Base-by-base conservation (phyloP, 2,329 filamentous ascomycete species). In the Paecilomyces dactylethromorphus region DNA sequence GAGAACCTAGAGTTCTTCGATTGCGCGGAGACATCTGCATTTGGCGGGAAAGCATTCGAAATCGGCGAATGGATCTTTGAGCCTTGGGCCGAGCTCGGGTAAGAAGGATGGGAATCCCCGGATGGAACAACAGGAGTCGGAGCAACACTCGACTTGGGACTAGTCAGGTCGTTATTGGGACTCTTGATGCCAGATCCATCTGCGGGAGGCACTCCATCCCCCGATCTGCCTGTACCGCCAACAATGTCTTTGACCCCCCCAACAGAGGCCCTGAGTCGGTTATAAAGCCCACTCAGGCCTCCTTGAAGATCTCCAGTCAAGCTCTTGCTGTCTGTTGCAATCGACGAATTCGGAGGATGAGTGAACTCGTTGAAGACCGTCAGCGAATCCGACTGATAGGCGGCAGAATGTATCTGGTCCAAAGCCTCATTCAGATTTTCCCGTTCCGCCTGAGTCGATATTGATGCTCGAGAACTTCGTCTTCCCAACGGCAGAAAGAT, bases 361-460 rank as follows among this genome's bases (percentile, higher is more conserved):
- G 89, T 90, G 68, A 96, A 92, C 69, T 97, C 92, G 75, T 95
- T 95, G 76, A 97, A 97, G 8, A 92, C 95, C 2, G 93, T 97
- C 54, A 97, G 81, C 33, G 87, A 85, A 62, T 89, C 89, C 33
- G 90, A 90, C 71, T 90, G 89, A 69, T 90, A 95, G n/a, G 92
- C 92, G 5, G 90, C 87, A 55, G 82, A 91, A 74, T 97, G 93
- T 65, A 97, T 96, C 67, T 90, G 87, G 74, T 96, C 89, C 61
- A 97, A 85, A 18, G 88, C 84, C 62, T 91, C 85, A 33, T 89
- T 86, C 39, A 93, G 81, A 59, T 90, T 87, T 62, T 91, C 89
- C 69, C 85, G 89, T 71, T 92, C 89, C 49, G 85, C 76, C 54
- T 83, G 81, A 1, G 80, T 75, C 24, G 78, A 76, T 15, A 81